Conservation (phyloP, 805 yeast genomes). For the Tanozyma kutaoensis region DNA sequence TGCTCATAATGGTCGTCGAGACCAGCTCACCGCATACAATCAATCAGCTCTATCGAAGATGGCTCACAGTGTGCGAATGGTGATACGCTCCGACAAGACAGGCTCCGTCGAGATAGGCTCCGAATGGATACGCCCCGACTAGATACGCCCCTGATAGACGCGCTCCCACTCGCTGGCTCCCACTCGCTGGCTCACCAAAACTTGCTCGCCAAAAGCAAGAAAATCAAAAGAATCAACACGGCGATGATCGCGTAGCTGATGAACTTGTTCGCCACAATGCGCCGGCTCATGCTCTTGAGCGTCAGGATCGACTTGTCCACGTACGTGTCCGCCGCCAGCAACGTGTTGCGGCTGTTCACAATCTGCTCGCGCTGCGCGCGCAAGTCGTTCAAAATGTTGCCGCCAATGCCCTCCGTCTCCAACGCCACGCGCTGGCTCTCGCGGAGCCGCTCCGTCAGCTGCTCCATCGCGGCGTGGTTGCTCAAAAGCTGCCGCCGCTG, state of each 20-base stretch:
- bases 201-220: constrained; percentile 75
- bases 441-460: constrained; percentile 69
- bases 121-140: too few species aligned
- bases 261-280: constrained; percentile 83
- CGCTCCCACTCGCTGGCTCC: too few species aligned
- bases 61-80: too few species aligned
- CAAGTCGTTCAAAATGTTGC: constrained; percentile 76
- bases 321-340: constrained; percentile 82
- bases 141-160: too few species aligned
- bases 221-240: constrained; percentile 66
- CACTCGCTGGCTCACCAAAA: constrained; percentile 33
- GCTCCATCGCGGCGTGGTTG: constrained; percentile 68
- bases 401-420: constrained; percentile 87
- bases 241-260: constrained; percentile 88
- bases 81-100: too few species aligned
- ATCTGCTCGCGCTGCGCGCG: constrained; percentile 92
- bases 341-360: constrained; percentile 69
- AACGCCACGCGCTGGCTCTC: constrained; percentile 85
- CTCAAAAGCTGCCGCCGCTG: constrained; percentile 67
- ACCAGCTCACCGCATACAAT: too few species aligned
- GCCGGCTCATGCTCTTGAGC: constrained; percentile 78
- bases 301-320: constrained; percentile 86
- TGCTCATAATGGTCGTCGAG: too few species aligned
- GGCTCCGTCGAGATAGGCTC: too few species aligned
- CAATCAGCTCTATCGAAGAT: too few species aligned